These are phyloP conservation scores for Parachlorella kessleri DNA, from an alignment of 139 green algal genomes.

Conservation along the genomic window DNA sequence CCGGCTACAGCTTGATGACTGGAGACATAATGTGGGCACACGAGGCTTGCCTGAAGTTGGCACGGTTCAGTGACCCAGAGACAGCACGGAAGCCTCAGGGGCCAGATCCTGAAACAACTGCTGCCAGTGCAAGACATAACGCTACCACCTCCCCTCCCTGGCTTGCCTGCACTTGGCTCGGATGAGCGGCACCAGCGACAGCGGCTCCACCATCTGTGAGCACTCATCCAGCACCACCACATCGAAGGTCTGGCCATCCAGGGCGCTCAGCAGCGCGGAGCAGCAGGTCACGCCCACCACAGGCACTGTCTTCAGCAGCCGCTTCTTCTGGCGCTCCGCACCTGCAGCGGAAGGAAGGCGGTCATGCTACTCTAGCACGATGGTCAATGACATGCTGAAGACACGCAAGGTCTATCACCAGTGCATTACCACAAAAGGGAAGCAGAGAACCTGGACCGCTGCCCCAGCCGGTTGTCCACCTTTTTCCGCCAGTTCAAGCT, in stretches of 20 bases:
- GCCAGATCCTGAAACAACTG: too few species aligned
- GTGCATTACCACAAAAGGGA: too few species aligned
- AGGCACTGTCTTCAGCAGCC: slow-evolving; percentile 52
- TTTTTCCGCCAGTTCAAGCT: slow-evolving; percentile 25
- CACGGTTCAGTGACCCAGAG: too few species aligned
- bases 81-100: too few species aligned
- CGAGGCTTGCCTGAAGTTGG: too few species aligned
- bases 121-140: too few species aligned
- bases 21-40: too few species aligned
- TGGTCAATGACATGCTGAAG: too few species aligned
- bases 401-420: too few species aligned
- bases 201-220: slow-evolving; percentile 84
- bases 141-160: not conserved
- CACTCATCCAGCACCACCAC: slow-evolving; percentile 85
- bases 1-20: too few species aligned
- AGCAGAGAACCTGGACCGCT: not conserved
- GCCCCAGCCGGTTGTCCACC: not conserved
- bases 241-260: slow-evolving; percentile 69
- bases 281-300: slow-evolving; percentile 86
- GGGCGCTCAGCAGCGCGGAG: slow-evolving; percentile 53
- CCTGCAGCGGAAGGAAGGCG: slow-evolving; percentile 29
- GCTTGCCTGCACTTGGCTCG: slow-evolving; percentile 45
- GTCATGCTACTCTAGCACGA: too few species aligned
- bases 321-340: slow-evolving; percentile 59
- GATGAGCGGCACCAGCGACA: slow-evolving; percentile 71